Base-by-base conservation (phyloP, 2,329 filamentous ascomycete genomes). In the Diaporthe australafricana region DNA sequence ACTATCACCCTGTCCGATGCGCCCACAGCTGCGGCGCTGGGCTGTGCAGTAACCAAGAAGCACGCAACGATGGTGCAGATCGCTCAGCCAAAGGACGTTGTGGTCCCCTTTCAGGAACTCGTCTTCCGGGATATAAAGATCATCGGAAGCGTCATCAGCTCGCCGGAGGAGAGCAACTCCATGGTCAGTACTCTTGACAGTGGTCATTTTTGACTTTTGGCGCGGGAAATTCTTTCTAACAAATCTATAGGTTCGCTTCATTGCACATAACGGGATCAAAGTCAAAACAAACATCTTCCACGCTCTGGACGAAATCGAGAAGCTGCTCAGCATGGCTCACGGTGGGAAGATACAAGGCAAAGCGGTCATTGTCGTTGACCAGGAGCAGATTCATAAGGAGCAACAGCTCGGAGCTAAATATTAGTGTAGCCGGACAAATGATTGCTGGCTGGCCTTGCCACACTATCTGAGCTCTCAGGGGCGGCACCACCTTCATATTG, bases 31-130 rank as follows among this genome's bases (percentile, higher is more conserved):
- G 85, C 87, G 50, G 87, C 83, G 6, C 78, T 85, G 27, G 85
- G 83, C 0, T 88, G 86, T 67, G 88, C 88, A 0, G 80, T 90
- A 0, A 91, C 89, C 0, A 86, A 83, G 76, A 90, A 87, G 84
- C 89, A 91, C 76, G 89, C 88, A 2, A 84, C 81, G 0, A 81
- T 90, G 76, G 81, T 91, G 2, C 88, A 91, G 77, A 85, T 91
- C 60, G 88, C 88, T n/a, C 88, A 90, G 78, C 81, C 80, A 25
- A 77, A 75, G 1, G 79, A 81, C 11, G 79, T 84, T 7, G 77
- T 73, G 27, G 77, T 83, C 5, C 81, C 81, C 50, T 85, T 83
- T 71, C 76, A 76, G 1, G 86, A 90, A 75, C 75, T 89, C 8
- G 81, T 90, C 47, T 87, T 89, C 76, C 80, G 87, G 8, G 87